Evolutionary conservation across 352 stramenopile species (phyloP).

Genomic region (Globisporangium lucens): DNA sequence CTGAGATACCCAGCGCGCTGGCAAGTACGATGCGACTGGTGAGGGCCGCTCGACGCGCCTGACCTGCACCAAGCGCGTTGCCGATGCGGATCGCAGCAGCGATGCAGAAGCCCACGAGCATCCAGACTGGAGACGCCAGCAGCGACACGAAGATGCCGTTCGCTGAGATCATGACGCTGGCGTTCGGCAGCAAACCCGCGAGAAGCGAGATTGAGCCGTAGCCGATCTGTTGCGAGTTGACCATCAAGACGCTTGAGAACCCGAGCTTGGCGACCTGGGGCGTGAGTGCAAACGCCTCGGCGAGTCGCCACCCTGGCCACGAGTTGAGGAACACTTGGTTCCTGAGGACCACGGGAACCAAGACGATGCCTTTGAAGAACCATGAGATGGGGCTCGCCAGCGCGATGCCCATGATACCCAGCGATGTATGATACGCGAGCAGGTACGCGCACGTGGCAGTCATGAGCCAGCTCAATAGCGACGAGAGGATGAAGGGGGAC

Average conservation of each 20-base stretch:
- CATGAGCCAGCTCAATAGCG: slow-evolving; percentile 17
- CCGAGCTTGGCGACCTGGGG: slow-evolving; percentile 17
- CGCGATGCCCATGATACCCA: slow-evolving; percentile 35
- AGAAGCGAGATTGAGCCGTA: slow-evolving; percentile 21
- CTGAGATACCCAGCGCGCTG: slow-evolving; percentile 7
- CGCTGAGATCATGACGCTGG: slow-evolving; percentile 28
- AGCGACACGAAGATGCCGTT: slow-evolving; percentile 34
- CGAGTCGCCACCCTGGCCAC: slow-evolving; percentile 24
- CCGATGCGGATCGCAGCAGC: slow-evolving; percentile 33
- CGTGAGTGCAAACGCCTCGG: slow-evolving; percentile 13
- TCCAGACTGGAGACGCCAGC: slow-evolving; percentile 17
- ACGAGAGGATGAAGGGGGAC: slow-evolving; percentile 27
- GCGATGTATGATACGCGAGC: slow-evolving; percentile 32
- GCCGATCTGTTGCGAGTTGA: slow-evolving; percentile 22
- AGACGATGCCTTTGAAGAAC: slow-evolving; percentile 22
- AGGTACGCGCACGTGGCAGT: slow-evolving; percentile 22
- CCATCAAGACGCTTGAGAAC: slow-evolving; percentile 15
- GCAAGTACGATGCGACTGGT: slow-evolving; percentile 20
- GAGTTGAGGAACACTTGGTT: slow-evolving; percentile 19
- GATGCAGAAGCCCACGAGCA: slow-evolving; percentile 27
- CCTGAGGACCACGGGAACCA: slow-evolving; percentile 21
- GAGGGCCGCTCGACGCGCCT: slow-evolving; percentile 24
- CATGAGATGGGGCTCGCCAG: slow-evolving; percentile 25
- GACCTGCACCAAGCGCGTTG: slow-evolving; percentile 27
- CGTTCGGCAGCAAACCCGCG: slow-evolving; percentile 30